Evolutionary conservation across 805 yeast genomes (phyloP).

Genomic region (Kurtzmaniella cleridarum): DNA sequence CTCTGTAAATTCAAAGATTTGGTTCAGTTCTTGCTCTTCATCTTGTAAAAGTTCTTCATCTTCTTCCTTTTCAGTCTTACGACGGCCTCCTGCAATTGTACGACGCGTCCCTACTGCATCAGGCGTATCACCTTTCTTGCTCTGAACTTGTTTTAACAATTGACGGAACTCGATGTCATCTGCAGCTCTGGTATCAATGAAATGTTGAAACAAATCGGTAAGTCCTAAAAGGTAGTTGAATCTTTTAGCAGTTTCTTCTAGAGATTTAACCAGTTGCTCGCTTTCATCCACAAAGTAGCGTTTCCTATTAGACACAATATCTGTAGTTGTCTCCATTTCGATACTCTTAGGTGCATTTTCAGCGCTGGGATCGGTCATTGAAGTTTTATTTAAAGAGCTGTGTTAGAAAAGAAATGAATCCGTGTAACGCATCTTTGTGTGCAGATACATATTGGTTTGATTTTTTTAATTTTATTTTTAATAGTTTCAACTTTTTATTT

Average conservation of each 20-base stretch:
- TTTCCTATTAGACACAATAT: constrained; percentile 4
- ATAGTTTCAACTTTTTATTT: no score
- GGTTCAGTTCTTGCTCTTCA: constrained; percentile 33
- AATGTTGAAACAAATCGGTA: constrained; percentile 63
- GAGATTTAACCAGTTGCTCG: constrained; percentile 40
- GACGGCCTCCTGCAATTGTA: constrained; percentile 30
- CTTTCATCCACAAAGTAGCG: constrained; percentile 28
- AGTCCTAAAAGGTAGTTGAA: constrained; percentile 63
- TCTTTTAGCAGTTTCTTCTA: constrained; percentile 57
- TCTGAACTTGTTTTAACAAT: constrained; percentile 41
- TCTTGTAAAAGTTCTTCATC: constrained; percentile 70
- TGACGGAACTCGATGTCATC: constrained; percentile 53
- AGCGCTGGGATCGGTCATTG: no score
- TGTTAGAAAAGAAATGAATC: no score
- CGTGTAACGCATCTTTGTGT: no score
- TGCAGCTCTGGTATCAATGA: constrained; percentile 58
- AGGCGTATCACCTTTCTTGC: constrained; percentile 7
- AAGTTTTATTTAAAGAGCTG: no score
- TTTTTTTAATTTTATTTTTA: no score
- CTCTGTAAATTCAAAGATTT: constrained; percentile 45
- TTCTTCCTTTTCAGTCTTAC: constrained; percentile 74
- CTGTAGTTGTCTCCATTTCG: constrained; percentile 1
- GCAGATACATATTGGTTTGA: no score
- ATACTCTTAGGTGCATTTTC: no score
- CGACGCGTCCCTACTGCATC: constrained; percentile 10